Base-by-base conservation (phyloP, 805 yeast species). In the Candida stauntonica region DNA sequence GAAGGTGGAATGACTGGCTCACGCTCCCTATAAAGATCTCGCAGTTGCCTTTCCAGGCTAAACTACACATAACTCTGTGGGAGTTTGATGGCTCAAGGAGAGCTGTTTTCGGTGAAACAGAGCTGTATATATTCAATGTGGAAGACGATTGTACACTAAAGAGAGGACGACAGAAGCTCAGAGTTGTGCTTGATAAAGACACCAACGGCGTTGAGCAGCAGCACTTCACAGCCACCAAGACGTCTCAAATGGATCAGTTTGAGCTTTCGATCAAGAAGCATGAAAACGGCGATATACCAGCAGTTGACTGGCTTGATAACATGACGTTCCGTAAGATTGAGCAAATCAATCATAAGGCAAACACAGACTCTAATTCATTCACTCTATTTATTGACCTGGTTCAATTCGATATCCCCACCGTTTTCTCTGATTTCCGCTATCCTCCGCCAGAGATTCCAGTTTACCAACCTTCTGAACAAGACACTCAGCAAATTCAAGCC, bases 301-400 rank as follows among this genome's bases (percentile, higher is more conserved):
- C 73, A 6, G 59, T 75, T 1, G 76, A 72, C 34, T 89, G 97
- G 97, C 65, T 88, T 8, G 95, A 87, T 52, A 68, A 74, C 31
- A 50, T 84, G 40, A 73, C 82, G 1, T 67, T 79, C 45, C 67
- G 85, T 11, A 66, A 67, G 42, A 68, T 81, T 30, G 62, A 59
- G 18, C 50, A 52, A 35, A 40, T 41, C 8, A 50, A 46, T 27
- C 50, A 50, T 33, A 43, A 47, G 19, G 44, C 44, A 11, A 50
- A 48, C 33, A 48, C 55, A 1, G 56, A 60, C 12, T 46, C 57
- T 1, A 67, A 65, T n/a, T 18, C 36, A 7, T 67, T 64, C 42
- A 44, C 62, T 0, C 46, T 77, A 19, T 67, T 66, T 42, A 57
- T 83, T 5, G 86, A 79, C 39, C 65, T 81, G 29, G 77, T 79